Evolutionary conservation across 2,329 filamentous ascomycete species (phyloP), one percentile per base, ranked within the genome.

Genomic region (Rhynchosporium agropyri): DNA sequence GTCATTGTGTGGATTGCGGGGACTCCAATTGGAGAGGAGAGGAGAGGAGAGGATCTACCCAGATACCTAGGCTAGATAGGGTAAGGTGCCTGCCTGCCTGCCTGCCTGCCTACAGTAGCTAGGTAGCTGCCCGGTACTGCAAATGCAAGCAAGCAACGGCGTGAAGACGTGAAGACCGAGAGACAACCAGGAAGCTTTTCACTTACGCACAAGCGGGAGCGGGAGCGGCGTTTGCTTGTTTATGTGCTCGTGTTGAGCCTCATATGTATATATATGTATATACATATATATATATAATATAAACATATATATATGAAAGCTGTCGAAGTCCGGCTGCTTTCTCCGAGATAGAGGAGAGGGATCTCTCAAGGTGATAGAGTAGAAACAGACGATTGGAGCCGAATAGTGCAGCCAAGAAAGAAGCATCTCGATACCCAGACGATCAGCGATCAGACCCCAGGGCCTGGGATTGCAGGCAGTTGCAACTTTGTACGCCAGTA

Each of bases 21-120:
- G 63, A 64, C 61, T 65, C 60, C 63, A 63, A 67, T 65, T 67
- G 61, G 63, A 65, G 62, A 61, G 61, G 58, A 53, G 20, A 20
- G 61, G 63, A 65, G 62, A 61, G 61, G 58, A 53, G 20, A 20
- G 20, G 20, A 1, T 20, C 20, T 20, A 20, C 20, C 20, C 20
- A 20, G 20, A 20, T 20, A 20, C 20, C 20, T 20, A 20, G 20
- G 20, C 20, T 20, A 20, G 20, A 20, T 20, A 20, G 1, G 20
- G 20, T 20, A 20, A 20, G 20, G 20, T 20, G 20, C 20, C 20
- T 20, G 20, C 20, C 20, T 20, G 20, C 20, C 20, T 20, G 20
- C 20, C 20, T 20, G 20, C 20, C 20, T 20, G 20, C 20, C 20
- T 20, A 20, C 20, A 20, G 20, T 20, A 20, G 20, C 20, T 1